phyloP scores from a whole-genome alignment of 768 basidiomycete genomes.

The Suillus brevipes region DNA sequence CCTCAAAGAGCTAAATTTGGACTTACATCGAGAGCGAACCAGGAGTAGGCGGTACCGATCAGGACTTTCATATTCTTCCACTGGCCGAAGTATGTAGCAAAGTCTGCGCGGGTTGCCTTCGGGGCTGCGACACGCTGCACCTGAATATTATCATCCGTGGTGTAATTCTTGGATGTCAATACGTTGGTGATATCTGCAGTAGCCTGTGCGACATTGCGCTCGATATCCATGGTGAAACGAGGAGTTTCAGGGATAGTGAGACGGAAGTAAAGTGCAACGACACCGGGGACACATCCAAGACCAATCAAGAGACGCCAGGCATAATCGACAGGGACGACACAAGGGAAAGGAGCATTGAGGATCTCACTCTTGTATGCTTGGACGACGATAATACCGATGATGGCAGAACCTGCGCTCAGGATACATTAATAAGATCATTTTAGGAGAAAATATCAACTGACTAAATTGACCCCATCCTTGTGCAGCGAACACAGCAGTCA shows the following conservation, averaged over 20 bases:
- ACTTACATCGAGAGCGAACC: constrained; percentile 85
- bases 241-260: constrained; percentile 92
- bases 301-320: constrained; percentile 90
- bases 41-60: constrained; percentile 76
- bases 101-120: constrained; percentile 68
- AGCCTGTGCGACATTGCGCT: constrained; percentile 77
- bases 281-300: constrained; percentile 80
- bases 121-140: constrained; percentile 67
- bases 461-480: constrained; percentile 89
- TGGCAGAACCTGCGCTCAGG: constrained; percentile 49
- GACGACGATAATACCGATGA: constrained; percentile 65
- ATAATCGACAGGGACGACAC: constrained; percentile 60
- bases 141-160: constrained; percentile 54
- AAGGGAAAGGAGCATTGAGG: constrained; percentile 41
- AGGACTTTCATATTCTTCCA: constrained; percentile 82
- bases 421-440: not conserved
- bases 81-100: constrained; percentile 62
- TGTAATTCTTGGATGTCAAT: constrained; percentile 48
- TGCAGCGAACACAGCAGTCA: constrained; percentile 84
- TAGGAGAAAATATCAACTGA: constrained; percentile 21
- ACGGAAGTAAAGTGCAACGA: constrained; percentile 86
- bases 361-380: constrained; percentile 66
- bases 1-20: not conserved
- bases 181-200: constrained; percentile 71
- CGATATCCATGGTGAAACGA: constrained; percentile 90